A percentile compares a stretch with the other conserved stretches of the same genome.
Evolutionary conservation across 139 green algal species (phyloP).

Genomic region (Auxenochlorella pyrenoidosa): DNA sequence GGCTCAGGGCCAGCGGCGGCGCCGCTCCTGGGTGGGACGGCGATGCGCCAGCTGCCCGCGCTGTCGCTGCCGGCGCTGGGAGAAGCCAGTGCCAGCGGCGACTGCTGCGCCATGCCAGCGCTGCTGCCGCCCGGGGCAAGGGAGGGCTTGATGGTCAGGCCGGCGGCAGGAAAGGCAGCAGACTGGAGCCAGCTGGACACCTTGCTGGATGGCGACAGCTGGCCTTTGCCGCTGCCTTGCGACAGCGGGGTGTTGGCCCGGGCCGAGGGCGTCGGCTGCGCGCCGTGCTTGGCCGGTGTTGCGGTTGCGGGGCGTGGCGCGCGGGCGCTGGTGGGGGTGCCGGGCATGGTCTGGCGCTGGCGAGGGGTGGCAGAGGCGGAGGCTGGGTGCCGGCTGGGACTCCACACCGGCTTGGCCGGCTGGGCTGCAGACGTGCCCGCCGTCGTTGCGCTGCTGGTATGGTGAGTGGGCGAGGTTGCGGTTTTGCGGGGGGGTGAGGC

Average conservation of each 20-base stretch:
- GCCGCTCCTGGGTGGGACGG: background rate
- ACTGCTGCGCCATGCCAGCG: background rate
- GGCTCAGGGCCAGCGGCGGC: background rate
- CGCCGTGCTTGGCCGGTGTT: too few species aligned
- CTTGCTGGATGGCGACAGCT: background rate
- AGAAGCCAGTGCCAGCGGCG: background rate
- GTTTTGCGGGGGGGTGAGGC: background rate
- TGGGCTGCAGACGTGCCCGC: background rate
- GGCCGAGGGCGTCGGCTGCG: too few species aligned
- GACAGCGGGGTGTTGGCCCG: too few species aligned
- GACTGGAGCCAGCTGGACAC: background rate
- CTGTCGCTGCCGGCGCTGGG: background rate
- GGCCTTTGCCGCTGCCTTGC: background rate
- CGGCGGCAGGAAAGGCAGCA: background rate
- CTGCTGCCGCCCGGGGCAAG: too few species aligned
- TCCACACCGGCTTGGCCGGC: background rate
- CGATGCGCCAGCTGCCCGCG: background rate
- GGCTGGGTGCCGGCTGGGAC: background rate
- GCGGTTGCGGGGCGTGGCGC: background rate
- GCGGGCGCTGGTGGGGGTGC: too few species aligned
- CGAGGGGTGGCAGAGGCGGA: background rate
- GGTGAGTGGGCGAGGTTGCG: background rate
- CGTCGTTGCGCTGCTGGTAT: background rate
- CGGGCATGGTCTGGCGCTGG: background rate
- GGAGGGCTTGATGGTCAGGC: background rate